phyloP scores from a whole-genome alignment of 495 filamentous ascomycete species.

The Trichoderma erinaceum region DNA sequence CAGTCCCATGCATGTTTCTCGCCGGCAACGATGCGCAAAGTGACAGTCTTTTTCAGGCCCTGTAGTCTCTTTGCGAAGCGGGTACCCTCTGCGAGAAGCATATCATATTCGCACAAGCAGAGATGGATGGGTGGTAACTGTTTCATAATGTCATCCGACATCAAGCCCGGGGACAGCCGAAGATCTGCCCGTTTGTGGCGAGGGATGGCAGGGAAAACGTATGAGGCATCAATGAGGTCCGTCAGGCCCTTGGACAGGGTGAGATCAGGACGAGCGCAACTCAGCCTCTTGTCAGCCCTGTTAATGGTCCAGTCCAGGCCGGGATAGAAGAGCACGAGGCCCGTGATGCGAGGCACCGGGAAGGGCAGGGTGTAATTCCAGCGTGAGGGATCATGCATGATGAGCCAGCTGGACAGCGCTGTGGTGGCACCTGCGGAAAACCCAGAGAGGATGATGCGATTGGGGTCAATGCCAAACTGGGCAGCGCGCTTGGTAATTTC shows the following conservation, averaged over 20 bases:
- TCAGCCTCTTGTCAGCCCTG: conserved; percentile 62
- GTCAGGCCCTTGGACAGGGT: conserved; percentile 69
- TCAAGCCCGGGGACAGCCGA: conserved; percentile 34
- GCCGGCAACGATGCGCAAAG: conserved; percentile 54
- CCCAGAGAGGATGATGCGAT: conserved; percentile 62
- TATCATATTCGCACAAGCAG: conserved; percentile 82
- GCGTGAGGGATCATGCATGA: conserved; percentile 34
- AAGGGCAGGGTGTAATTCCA: conserved; percentile 10
- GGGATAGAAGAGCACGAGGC: conserved; percentile 72
- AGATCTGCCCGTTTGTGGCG: conserved; percentile 29
- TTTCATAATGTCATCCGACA: conserved; percentile 33
- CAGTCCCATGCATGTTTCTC: conserved; percentile 74
- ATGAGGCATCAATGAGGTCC: conserved; percentile 78
- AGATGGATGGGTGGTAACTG: conserved; percentile 45
- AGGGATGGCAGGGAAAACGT: conserved; percentile 50
- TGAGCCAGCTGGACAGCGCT: conserved; percentile 70
- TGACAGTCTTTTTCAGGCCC: conserved; percentile 51
- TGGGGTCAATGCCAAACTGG: conserved; percentile 39
- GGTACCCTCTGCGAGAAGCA: conserved; percentile 74
- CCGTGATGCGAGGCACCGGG: conserved; percentile 33
- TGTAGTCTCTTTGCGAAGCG: conserved; percentile 56
- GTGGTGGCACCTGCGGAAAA: conserved; percentile 89
- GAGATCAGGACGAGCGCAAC: conserved; percentile 59
- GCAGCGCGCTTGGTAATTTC: conserved; percentile 56
- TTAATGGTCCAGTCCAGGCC: conserved; percentile 74